Percentiles rank a stretch among this genome's conserved stretches.
Conservation (phyloP, 495 filamentous ascomycete species). For the Clavariopsis aquatica region DNA sequence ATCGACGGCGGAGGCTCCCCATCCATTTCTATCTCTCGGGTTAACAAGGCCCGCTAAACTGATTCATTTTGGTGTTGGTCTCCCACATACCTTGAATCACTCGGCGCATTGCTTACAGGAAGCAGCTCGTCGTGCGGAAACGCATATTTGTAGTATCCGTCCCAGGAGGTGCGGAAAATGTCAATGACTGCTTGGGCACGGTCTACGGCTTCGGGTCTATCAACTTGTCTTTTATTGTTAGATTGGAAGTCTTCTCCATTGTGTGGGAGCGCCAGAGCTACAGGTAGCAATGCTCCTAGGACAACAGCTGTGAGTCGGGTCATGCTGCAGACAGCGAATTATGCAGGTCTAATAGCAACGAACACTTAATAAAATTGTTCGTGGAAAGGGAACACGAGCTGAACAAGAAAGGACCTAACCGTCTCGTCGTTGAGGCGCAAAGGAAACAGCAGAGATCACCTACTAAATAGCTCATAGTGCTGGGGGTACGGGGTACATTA, state of each 20-base stretch:
- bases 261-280: slow-evolving; percentile 7
- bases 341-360: neutral
- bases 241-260: neutral
- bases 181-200: slow-evolving; percentile 69
- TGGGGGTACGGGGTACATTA: too few species aligned
- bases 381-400: neutral
- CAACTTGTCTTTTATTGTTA: neutral
- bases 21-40: slow-evolving; percentile 84
- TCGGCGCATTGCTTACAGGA: slow-evolving; percentile 64
- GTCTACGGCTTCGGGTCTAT: slow-evolving; percentile 13
- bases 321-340: slow-evolving; percentile 3
- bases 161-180: slow-evolving; percentile 75
- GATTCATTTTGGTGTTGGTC: neutral
- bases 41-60: too few species aligned
- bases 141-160: slow-evolving; percentile 77
- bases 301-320: slow-evolving; percentile 3
- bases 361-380: neutral
- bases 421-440: too few species aligned
- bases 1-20: slow-evolving; percentile 84
- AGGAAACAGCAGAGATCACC: too few species aligned
- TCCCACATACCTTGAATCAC: slow-evolving; percentile 65
- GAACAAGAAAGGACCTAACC: neutral
- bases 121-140: slow-evolving; percentile 77
- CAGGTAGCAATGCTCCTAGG: slow-evolving; percentile 14
- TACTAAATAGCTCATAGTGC: too few species aligned